Conservation (phyloP, 2,329 filamentous ascomycete species). For the Fusarium sp. region DNA sequence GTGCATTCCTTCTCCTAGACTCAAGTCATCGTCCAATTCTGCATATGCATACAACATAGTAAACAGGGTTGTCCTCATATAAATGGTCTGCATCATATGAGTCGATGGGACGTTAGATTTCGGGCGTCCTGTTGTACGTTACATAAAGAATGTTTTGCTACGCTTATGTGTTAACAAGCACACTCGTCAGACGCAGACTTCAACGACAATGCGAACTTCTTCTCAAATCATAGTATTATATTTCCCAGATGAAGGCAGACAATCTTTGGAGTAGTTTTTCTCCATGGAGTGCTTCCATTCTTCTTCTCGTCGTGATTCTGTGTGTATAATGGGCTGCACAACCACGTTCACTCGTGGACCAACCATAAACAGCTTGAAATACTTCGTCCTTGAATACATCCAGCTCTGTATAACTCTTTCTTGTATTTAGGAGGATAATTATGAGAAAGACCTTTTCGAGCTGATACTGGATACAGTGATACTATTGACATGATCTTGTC, state of each 20-base stretch:
- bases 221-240: not conserved
- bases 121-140: not conserved
- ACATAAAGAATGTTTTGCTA: not conserved
- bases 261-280: not conserved
- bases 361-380: not conserved
- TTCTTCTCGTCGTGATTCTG: too few species aligned
- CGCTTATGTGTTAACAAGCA: too few species aligned
- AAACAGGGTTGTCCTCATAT: too few species aligned
- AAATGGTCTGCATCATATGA: too few species aligned
- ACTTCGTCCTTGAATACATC: not conserved
- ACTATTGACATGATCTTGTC: not conserved
- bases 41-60: too few species aligned
- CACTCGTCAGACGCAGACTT: not conserved
- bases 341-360: not conserved
- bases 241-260: not conserved
- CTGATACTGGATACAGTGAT: not conserved
- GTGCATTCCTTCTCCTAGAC: too few species aligned
- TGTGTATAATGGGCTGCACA: too few species aligned
- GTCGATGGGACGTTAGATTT: too few species aligned
- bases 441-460: not conserved
- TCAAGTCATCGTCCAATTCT: too few species aligned
- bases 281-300: not conserved
- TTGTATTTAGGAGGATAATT: fast-evolving
- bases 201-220: too few species aligned
- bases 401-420: not conserved